Percentiles rank a stretch among this genome's conserved stretches.
Conservation (phyloP, 2,329 filamentous ascomycete species). For the Ustulina deusta region DNA sequence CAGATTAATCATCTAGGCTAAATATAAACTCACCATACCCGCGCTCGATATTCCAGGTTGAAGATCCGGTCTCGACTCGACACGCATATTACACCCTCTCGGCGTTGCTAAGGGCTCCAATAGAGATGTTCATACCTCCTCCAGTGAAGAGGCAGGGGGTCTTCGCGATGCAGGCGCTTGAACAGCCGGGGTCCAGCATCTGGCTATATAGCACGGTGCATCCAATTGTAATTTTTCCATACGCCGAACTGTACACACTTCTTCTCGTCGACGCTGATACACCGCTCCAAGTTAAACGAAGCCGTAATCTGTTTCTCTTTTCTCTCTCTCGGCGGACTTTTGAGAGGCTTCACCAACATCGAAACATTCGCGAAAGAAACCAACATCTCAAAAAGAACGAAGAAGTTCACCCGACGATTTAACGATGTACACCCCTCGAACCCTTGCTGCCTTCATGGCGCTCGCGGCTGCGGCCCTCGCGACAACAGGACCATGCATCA, state of each 20-base stretch:
- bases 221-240: not conserved
- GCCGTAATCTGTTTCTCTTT: not conserved
- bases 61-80: constrained; percentile 15
- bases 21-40: constrained; percentile 19
- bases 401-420: not conserved
- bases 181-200: constrained; percentile 5
- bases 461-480: constrained; percentile 26
- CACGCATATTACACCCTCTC: constrained; percentile 26
- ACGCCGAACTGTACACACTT: not conserved
- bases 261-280: not conserved
- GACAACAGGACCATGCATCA: constrained; percentile 34
- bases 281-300: not conserved
- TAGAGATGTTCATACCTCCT: not conserved
- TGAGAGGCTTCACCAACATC: not conserved
- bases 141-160: not conserved
- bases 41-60: constrained; percentile 5
- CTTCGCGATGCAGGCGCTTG: not conserved
- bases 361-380: not conserved
- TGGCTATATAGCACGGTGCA: constrained; percentile 2
- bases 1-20: constrained; percentile 31
- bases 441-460: constrained; percentile 5
- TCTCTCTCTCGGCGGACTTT: not conserved
- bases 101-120: constrained; percentile 16
- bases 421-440: constrained; percentile 15
- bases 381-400: not conserved